Evolutionary conservation across 106 monocot genomes (phyloP).

Genomic region (Dendrobium chrysotoxum): DNA sequence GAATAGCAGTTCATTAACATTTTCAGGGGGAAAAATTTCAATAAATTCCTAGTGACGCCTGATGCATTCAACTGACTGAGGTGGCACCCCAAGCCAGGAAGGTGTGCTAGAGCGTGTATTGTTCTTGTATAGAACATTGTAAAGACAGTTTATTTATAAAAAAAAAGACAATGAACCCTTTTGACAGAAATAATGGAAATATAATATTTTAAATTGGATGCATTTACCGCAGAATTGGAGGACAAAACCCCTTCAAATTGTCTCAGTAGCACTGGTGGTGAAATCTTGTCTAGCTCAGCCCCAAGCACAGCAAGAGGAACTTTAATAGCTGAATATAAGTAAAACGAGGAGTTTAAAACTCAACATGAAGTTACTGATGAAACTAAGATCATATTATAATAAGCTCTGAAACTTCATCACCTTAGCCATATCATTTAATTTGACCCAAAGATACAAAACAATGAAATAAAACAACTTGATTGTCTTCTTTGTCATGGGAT

Average conservation of each 20-base stretch:
- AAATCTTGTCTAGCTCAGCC: constrained; percentile 38
- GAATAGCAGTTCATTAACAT: neutral
- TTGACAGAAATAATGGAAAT: too few species aligned
- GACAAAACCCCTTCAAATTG: constrained; percentile 54
- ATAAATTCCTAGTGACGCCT: too few species aligned
- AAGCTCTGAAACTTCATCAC: neutral
- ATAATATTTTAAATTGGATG: neutral
- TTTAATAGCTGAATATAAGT: constrained; percentile 33
- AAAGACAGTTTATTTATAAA: too few species aligned
- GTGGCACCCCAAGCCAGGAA: too few species aligned
- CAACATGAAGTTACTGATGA: neutral
- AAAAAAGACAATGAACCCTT: too few species aligned
- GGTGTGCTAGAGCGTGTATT: too few species aligned
- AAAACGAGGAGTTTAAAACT: constrained; percentile 2
- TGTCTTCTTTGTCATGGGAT: neutral
- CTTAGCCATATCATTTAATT: neutral
- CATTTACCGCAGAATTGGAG: constrained; percentile 36
- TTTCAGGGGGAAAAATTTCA: too few species aligned
- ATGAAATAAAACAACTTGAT: neutral
- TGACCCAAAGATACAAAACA: too few species aligned
- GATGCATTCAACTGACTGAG: too few species aligned
- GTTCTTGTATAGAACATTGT: too few species aligned
- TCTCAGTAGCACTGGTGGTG: constrained; percentile 48
- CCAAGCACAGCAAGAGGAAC: constrained; percentile 38
- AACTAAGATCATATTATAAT: neutral